Conservation (phyloP, 768 basidiomycete species). For the Agaricus subrufescens region DNA sequence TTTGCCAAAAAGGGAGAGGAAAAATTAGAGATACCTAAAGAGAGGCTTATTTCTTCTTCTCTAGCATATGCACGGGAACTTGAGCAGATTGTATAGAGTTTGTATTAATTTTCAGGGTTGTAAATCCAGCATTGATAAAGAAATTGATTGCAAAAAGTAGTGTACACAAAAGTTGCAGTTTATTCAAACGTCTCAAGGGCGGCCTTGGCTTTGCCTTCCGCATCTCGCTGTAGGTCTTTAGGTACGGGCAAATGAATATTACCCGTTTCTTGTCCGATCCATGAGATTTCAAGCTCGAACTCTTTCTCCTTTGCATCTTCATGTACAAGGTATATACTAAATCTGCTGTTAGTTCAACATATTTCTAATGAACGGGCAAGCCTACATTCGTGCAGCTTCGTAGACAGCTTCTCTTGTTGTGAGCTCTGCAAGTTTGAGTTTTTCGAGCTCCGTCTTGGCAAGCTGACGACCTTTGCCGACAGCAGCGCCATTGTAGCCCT, state of each 20-base stretch:
- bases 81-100: slow-evolving; percentile 82
- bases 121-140: slow-evolving; percentile 10
- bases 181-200: slow-evolving; percentile 63
- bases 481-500: slow-evolving; percentile 97
- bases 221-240: slow-evolving; percentile 76
- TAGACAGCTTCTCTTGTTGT: slow-evolving; percentile 81
- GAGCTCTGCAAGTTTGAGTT: slow-evolving; percentile 81
- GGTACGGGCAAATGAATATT: slow-evolving; percentile 82
- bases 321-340: slow-evolving; percentile 93
- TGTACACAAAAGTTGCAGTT: slow-evolving; percentile 11
- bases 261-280: slow-evolving; percentile 86
- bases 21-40: slow-evolving; percentile 78
- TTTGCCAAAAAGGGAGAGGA: slow-evolving; percentile 84
- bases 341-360: not conserved
- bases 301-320: slow-evolving; percentile 98
- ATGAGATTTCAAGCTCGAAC: slow-evolving; percentile 96
- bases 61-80: slow-evolving; percentile 81
- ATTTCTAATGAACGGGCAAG: slow-evolving; percentile 8
- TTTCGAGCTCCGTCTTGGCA: slow-evolving; percentile 98
- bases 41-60: slow-evolving; percentile 75
- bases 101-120: slow-evolving; percentile 13
- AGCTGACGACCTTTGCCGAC: slow-evolving; percentile 97
- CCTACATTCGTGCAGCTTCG: slow-evolving; percentile 95
- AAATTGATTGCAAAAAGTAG: slow-evolving; percentile 5
- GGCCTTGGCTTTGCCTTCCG: slow-evolving; percentile 83